Base-by-base conservation (phyloP, 2,329 filamentous ascomycete genomes). In the Colletotrichum endophyticum region DNA sequence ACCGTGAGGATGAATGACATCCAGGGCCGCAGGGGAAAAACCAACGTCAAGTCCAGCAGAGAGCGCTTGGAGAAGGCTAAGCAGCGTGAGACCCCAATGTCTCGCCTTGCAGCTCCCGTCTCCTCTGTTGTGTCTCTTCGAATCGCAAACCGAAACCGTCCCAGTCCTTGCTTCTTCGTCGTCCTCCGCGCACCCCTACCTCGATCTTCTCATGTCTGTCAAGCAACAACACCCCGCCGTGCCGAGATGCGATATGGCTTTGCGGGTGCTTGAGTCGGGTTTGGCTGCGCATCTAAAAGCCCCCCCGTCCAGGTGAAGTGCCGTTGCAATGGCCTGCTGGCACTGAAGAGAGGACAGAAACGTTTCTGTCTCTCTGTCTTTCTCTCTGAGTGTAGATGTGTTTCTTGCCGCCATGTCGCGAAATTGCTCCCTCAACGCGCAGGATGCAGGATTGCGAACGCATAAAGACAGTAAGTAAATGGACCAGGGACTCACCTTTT, bases 101-200 rank as follows among this genome's bases (percentile, higher is more conserved):
- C 73, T 76, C 73, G 70, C 64, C 59, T 64, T 64, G 70, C 70
- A 73, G 64, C 73, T 69, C 63, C 44, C 59, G 44, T 76, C 70
- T 69, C 63, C 39, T 28, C n/a, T 39, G 56, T 12, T 59, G 62
- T 39, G 16, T 62, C 56, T 32, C 68, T 53, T 49, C 39, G n/a
- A 62, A 72, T 63, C 64, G 70, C 44, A 28, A 44, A 53, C 70
- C 70, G 70, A 73, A 69, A 76, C 57, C 70, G 70, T 68, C 63
- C 44, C 44, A 34, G 56, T 64, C 64, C 39, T 69, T 76, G 70
- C 64, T 68, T 69, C 39, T 68, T 53, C 73, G 27, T 61, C 70
- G 44, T 62, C 64, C 61, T 15, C 27, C 19, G 32, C 61, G 70
- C 57, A 61, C 63, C 44, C 53, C 64, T 66, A 66, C 44, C 73